Conservation (phyloP, 345 rosid genomes). For the Stellera chamaejasme region DNA sequence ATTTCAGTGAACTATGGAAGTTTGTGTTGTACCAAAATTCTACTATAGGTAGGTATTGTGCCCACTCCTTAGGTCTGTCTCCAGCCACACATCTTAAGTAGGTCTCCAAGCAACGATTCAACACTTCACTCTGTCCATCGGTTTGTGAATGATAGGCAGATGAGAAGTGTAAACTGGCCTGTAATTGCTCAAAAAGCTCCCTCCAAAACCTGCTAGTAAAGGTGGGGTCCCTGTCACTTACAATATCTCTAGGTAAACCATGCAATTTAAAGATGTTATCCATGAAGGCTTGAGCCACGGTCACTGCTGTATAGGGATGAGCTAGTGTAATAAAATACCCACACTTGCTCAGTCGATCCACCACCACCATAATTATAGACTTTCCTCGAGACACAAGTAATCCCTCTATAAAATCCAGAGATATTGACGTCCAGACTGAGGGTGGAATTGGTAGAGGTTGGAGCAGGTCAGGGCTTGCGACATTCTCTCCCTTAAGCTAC, state of each 20-base stretch:
- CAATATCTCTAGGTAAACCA: too few species aligned
- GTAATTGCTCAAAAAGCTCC: neutral
- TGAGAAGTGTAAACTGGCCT: neutral
- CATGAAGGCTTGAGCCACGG: too few species aligned
- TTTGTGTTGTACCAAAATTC: too few species aligned
- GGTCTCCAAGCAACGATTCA: constrained; percentile 8
- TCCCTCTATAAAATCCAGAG: neutral
- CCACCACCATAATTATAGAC: neutral
- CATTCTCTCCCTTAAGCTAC: neutral
- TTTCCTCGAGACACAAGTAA: neutral
- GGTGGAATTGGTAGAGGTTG: neutral
- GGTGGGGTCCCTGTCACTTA: too few species aligned
- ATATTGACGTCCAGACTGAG: neutral
- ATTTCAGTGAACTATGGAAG: too few species aligned
- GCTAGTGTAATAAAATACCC: neutral
- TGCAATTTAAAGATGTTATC: too few species aligned
- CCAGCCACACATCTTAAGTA: constrained; percentile 5
- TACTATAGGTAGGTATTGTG: neutral
- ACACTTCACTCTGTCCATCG: neutral
- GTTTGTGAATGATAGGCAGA: constrained; percentile 1
- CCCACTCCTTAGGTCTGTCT: neutral
- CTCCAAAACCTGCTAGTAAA: neutral
- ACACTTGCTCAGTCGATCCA: neutral
- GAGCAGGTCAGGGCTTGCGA: neutral
- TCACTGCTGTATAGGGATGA: neutral